Percentiles rank a stretch among this genome's conserved stretches.
Conservation (phyloP, 2,329 filamentous ascomycete species). For the Cytospora paraplurivora region DNA sequence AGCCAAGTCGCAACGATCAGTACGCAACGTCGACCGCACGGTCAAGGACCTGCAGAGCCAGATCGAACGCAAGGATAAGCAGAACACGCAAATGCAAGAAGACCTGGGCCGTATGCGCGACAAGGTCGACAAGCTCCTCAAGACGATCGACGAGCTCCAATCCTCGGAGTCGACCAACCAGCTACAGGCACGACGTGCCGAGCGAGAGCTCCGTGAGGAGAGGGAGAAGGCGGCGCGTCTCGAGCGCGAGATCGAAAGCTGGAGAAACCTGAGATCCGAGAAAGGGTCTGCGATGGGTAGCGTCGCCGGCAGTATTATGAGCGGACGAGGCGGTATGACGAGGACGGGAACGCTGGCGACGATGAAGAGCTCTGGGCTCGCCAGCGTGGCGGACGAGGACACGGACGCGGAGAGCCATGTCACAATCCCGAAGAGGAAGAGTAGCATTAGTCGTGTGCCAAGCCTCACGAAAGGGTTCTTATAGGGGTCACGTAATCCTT, state of each 20-base stretch:
- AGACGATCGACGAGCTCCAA: conserved; percentile 92
- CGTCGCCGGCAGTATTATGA: conserved; percentile 31
- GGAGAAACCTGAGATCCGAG: conserved; percentile 75
- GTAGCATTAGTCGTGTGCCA: conserved; percentile 62
- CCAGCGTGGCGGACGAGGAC: conserved; percentile 41
- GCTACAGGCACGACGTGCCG: conserved; percentile 78
- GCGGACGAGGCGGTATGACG: conserved; percentile 35
- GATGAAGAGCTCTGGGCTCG: conserved; percentile 47
- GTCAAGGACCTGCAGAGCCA: conserved; percentile 92
- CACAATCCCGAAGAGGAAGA: conserved; percentile 66
- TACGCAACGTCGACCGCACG: conserved; percentile 89
- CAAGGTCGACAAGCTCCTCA: conserved; percentile 85
- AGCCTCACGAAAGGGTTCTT: conserved; percentile 81
- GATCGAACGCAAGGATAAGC: conserved; percentile 90
- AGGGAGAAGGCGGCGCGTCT: conserved; percentile 77
- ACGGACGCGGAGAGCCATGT: conserved; percentile 46
- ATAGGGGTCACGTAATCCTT: conserved; percentile 40
- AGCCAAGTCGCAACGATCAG: conserved; percentile 79
- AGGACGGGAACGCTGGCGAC: conserved; percentile 36
- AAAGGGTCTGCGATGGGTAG: conserved; percentile 44
- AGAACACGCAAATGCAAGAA: conserved; percentile 76
- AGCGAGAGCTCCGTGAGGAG: conserved; percentile 88
- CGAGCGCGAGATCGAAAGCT: conserved; percentile 85
- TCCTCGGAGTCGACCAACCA: conserved; percentile 81
- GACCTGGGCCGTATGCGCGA: conserved; percentile 85